These are phyloP conservation scores for Cladosporium sp. DNA, from an alignment of 2,329 filamentous ascomycete species.

Conservation along the genomic window DNA sequence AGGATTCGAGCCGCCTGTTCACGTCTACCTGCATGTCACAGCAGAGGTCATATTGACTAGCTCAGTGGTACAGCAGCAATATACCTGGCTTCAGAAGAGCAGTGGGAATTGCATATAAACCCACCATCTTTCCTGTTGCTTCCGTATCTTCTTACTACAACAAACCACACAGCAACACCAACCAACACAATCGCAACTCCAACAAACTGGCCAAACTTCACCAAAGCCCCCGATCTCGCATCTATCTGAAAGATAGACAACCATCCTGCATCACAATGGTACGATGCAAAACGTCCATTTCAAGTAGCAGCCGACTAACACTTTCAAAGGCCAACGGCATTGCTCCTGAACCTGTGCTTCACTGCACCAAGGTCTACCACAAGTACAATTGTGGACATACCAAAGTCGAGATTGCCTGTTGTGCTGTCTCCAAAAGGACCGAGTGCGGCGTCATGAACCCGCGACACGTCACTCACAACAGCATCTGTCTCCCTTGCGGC, in stretches of 20 bases:
- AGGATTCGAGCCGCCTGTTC: neutral
- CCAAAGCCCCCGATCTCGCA: neutral
- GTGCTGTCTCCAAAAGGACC: slow-evolving; percentile 48
- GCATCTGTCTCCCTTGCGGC: slow-evolving; percentile 49
- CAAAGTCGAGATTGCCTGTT: slow-evolving; percentile 45
- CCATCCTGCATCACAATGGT: neutral
- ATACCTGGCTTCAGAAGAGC: neutral
- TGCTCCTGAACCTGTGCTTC: slow-evolving; percentile 7
- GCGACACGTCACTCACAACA: slow-evolving; percentile 49
- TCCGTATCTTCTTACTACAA: neutral
- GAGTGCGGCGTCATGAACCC: slow-evolving; percentile 44
- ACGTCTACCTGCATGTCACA: neutral
- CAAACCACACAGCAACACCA: neutral
- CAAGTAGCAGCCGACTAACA: neutral
- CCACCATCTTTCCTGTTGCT: neutral
- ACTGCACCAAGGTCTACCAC: slow-evolving; percentile 49
- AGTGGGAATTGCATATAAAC: slow-evolving; percentile 8
- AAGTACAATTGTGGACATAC: slow-evolving; percentile 50
- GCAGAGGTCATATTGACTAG: slow-evolving; percentile 9
- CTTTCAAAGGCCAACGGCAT: slow-evolving; percentile 6
- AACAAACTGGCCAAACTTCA: slow-evolving; percentile 11
- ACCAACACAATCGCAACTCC: neutral
- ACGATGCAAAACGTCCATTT: neutral
- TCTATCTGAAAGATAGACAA: slow-evolving; percentile 8
- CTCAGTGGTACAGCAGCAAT: slow-evolving; percentile 1